These are phyloP conservation scores for Ciborinia camelliae DNA, from an alignment of 2,329 filamentous ascomycete genomes.

Conservation along the genomic window DNA sequence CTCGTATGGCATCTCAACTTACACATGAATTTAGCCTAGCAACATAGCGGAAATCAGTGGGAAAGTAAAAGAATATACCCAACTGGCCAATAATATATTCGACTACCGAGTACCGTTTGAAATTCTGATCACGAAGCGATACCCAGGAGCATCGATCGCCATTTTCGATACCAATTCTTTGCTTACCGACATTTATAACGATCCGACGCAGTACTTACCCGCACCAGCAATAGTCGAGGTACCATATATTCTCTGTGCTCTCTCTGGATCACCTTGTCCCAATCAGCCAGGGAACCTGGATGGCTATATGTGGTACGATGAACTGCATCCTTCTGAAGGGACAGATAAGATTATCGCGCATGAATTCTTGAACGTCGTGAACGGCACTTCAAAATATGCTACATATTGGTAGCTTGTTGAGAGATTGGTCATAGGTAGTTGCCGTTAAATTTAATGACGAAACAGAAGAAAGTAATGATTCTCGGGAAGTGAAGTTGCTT, in stretches of 20 bases:
- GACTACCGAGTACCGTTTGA: conserved; percentile 50
- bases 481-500: not conserved
- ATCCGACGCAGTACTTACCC: conserved; percentile 60
- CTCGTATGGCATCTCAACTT: conserved; percentile 25
- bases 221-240: conserved; percentile 60
- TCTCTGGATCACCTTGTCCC: conserved; percentile 38
- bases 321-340: conserved; percentile 67
- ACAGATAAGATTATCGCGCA: conserved; percentile 55
- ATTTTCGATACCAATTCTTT: conserved; percentile 65
- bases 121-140: conserved; percentile 44
- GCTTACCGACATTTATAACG: conserved; percentile 60
- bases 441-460: not conserved
- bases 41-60: conserved; percentile 47
- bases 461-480: not conserved
- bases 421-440: not conserved
- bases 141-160: conserved; percentile 58
- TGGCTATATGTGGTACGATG: conserved; percentile 71
- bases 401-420: conserved; percentile 34
- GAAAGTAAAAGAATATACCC: conserved; percentile 51
- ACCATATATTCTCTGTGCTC: conserved; percentile 53
- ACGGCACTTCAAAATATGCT: conserved; percentile 42
- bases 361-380: conserved; percentile 54
- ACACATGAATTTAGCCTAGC: conserved; percentile 43
- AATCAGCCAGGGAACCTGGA: conserved; percentile 44
- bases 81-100: conserved; percentile 48